Evolutionary conservation across 352 stramenopile species (phyloP), one percentile per base, ranked within the genome.

Genomic region (Aphanomyces stellatus): DNA sequence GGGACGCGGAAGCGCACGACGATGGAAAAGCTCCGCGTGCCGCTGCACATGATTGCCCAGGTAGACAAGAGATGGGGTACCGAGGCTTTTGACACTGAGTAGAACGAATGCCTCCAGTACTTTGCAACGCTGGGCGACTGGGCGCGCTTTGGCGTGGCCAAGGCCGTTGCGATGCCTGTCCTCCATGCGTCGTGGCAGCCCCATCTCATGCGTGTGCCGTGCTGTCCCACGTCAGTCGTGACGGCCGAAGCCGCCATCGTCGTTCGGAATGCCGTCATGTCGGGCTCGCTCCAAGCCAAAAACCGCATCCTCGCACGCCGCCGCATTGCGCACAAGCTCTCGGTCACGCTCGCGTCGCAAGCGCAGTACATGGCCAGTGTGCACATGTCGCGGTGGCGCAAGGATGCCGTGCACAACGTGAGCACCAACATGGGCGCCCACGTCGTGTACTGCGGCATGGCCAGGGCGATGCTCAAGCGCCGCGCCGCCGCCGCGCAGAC

Each of bases 1-100:
- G 60, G 60, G 4, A 4, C 28, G 10, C 41, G 60, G 15, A 49
- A 51, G n/a, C 40, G 60, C 19, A 67, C 60, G 4, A 10, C 19
- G 4, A 60, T 67, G 43, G 60, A 67, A 28, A 49, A 51, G 5
- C 30, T 67, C 11, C 42, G 46, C 1, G 60, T 67, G 17, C 37
- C 60, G 8, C 60, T 67, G 31, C 60, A 67, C 28, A 37, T 67
- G 33, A 49, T 67, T 24, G 60, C 60, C 0, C 60, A 67, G 60
- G 60, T 67, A 59, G 3, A 1, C 0, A 17, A 57, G 1, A 28
- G 37, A 28, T 30, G 5, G 27, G 2, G 5, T 30, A 13, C 2
- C 40, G 17, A 66, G 7, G 4, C 28, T 22, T 66, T 25, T 66
- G 17, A 34, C 5, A 24, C 33, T 19, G 34, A 4, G 24, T 57